Base-by-base conservation (phyloP, 2,329 filamentous ascomycete genomes). In the Fusarium caatingaense region DNA sequence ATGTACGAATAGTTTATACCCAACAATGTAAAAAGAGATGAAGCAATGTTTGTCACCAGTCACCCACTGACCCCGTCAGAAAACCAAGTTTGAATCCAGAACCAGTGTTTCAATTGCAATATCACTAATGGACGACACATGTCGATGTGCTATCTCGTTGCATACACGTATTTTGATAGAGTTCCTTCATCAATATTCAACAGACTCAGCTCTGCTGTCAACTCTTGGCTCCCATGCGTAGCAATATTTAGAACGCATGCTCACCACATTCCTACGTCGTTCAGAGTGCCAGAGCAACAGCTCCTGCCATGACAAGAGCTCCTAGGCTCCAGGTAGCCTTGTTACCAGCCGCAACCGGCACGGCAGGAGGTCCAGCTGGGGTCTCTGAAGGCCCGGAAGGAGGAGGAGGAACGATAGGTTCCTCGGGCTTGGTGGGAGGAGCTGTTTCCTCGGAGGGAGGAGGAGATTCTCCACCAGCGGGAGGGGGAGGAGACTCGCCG, bases 231-330 rank as follows among this genome's bases (percentile, higher is more conserved):
- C 23, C 21, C 49, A 18, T 41, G 32, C 25, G 18, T 27, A 40
- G 12, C 8, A n/a, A n/a, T 18, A 40, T 37, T n/a, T 13, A 40
- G 20, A 23, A n/a, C 21, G 37, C 9, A 37, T 40, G 30, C n/a
- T 25, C 49, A 6, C 44, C 34, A 15, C 18, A 41, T 27, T 16
- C 47, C 27, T 42, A 44, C 16, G 21, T 8, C 28, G 18, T 46
- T 73, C 78, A 83, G 63, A 83, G 67, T 59, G 79, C 71, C 42
- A 84, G 56, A 23, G 78, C 80, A 51, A 78, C 80, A 40, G 82
- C 61, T 60, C 79, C 83, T 44, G 78, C 82, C 32, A 82, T 58
- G 48, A 81, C 70, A 44, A 83, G 74, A 57, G 80, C 79, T 27
- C 79, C 80, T 25, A 80, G 54, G 55, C 78, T 79, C 28, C 78